Conservation (phyloP, 371 early-diverging fungal species). For the Mortierella sp. region DNA sequence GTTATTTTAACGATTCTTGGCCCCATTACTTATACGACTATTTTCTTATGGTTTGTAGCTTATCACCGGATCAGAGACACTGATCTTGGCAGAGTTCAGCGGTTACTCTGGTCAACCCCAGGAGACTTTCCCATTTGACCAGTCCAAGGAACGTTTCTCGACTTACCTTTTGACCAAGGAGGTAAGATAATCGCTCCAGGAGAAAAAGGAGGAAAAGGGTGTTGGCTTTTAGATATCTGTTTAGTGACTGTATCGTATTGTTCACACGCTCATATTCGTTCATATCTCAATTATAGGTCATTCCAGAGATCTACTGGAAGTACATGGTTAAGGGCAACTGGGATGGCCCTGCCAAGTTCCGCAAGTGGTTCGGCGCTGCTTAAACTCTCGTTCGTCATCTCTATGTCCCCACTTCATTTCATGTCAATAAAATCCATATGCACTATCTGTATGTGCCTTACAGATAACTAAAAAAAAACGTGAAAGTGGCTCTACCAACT, state of each 20-base stretch:
- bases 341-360: slow-evolving; percentile 78
- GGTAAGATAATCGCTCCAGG: slow-evolving; percentile 38
- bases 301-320: slow-evolving; percentile 87
- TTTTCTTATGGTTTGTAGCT: slow-evolving; percentile 19
- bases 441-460: background rate
- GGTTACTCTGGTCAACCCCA: slow-evolving; percentile 84
- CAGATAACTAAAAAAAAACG: background rate
- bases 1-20: background rate
- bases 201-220: background rate
- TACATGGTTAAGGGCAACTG: slow-evolving; percentile 82
- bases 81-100: slow-evolving; percentile 91
- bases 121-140: slow-evolving; percentile 91
- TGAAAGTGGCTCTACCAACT: slow-evolving; percentile 21
- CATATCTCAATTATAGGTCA: slow-evolving; percentile 51
- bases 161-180: slow-evolving; percentile 83
- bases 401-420: background rate
- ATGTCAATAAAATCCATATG: slow-evolving; percentile 1
- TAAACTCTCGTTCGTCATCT: slow-evolving; percentile 5
- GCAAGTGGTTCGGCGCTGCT: slow-evolving; percentile 62
- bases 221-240: background rate
- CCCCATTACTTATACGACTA: background rate
- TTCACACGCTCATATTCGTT: background rate
- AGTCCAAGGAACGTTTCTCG: slow-evolving; percentile 74
- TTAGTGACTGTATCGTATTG: background rate
- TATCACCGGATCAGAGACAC: slow-evolving; percentile 79